Conservation (phyloP, 257 asterid species). For the Voacanga thouarsii region DNA sequence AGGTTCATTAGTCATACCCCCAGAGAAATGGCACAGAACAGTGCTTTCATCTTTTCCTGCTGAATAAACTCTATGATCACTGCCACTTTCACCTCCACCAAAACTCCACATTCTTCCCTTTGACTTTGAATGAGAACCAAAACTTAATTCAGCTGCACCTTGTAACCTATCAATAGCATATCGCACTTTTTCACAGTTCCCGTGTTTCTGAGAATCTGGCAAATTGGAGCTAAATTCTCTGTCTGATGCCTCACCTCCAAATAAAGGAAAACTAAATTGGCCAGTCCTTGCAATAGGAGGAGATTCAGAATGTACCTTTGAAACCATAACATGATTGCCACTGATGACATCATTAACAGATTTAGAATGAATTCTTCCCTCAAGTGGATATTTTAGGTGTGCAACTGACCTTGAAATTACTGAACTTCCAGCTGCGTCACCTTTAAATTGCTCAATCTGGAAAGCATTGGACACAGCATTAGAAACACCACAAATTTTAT, state of each 20-base stretch:
- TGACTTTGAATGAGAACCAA: slow-evolving; percentile 23
- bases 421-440: slow-evolving; percentile 18
- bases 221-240: slow-evolving; percentile 19
- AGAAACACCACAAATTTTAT: slow-evolving; percentile 27
- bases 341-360: slow-evolving; percentile 20
- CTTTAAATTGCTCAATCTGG: slow-evolving; percentile 20
- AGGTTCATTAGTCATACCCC: slow-evolving; percentile 25
- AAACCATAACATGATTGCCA: slow-evolving; percentile 23
- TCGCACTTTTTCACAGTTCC: slow-evolving; percentile 26
- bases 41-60: slow-evolving; percentile 30
- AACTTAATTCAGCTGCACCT: slow-evolving; percentile 26
- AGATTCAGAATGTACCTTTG: slow-evolving; percentile 22
- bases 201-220: slow-evolving; percentile 21
- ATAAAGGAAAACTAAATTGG: slow-evolving; percentile 28
- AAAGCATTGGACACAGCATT: slow-evolving; percentile 21
- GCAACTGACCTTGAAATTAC: slow-evolving; percentile 24
- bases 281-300: slow-evolving; percentile 25
- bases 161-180: slow-evolving; percentile 22
- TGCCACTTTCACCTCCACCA: slow-evolving; percentile 29
- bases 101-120: slow-evolving; percentile 27
- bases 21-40: slow-evolving; percentile 22
- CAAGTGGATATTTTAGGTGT: slow-evolving; percentile 22
- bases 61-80: slow-evolving; percentile 22
- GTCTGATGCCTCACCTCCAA: slow-evolving; percentile 21
- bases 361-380: slow-evolving; percentile 21